A percentile compares a stretch with the other conserved stretches of the same genome.
Conservation (phyloP, 371 early-diverging fungal genomes). For the Choanephora cucurbitarum region DNA sequence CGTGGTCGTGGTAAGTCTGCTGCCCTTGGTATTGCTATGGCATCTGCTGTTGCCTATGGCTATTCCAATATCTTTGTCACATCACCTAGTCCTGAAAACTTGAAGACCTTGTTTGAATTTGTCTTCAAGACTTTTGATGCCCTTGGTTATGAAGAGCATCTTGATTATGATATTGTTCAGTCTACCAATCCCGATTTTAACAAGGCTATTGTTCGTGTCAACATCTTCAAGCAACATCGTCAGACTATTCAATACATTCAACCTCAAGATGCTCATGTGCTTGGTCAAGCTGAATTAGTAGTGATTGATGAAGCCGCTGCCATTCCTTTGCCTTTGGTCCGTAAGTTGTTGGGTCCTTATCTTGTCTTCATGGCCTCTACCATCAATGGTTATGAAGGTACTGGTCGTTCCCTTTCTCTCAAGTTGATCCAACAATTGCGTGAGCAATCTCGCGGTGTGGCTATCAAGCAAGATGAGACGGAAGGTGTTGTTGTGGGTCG, state of each 20-base stretch:
- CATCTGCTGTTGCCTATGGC: conserved; percentile 97
- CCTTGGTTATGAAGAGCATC: conserved; percentile 95
- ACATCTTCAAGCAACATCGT: conserved; percentile 95
- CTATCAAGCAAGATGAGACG: conserved; percentile 50
- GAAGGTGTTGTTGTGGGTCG: conserved; percentile 60
- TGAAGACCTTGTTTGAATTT: conserved; percentile 98
- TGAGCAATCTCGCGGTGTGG: conserved; percentile 86
- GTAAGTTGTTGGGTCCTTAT: conserved; percentile 91
- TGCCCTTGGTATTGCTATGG: conserved; percentile 95
- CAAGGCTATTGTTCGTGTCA: conserved; percentile 94
- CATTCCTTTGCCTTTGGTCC: conserved; percentile 94
- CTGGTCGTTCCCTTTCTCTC: conserved; percentile 96
- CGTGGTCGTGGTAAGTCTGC: conserved; percentile 99
- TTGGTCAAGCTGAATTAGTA: conserved; percentile 96
- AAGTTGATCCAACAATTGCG: conserved; percentile 94
- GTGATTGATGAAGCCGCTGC: conserved; percentile 99
- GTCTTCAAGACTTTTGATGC: conserved; percentile 97
- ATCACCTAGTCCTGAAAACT: conserved; percentile 97
- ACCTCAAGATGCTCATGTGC: conserved; percentile 89
- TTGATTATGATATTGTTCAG: conserved; percentile 97
- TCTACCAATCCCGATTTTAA: conserved; percentile 93
- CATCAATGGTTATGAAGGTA: conserved; percentile 99
- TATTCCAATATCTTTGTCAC: conserved; percentile 98
- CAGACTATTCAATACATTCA: conserved; percentile 98
- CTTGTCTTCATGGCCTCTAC: conserved; percentile 99